Percentiles rank a stretch among this genome's conserved stretches.
Conservation (phyloP, 768 basidiomycete species). For the Coprinellus aureogranulatus region DNA sequence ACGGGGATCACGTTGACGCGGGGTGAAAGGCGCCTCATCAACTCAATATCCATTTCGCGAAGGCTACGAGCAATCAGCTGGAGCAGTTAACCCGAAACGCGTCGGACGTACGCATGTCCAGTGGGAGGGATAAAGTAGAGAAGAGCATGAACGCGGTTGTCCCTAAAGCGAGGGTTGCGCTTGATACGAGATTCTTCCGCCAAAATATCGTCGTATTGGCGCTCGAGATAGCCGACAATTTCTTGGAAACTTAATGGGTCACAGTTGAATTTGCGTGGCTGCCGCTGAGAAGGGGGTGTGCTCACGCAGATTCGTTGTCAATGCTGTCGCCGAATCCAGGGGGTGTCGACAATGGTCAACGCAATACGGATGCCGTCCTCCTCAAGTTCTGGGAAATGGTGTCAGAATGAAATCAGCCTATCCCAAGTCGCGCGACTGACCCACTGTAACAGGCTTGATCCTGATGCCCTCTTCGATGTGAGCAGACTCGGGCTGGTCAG, state of each 20-base stretch:
- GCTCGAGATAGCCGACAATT: slow-evolving; percentile 93
- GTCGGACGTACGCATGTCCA: slow-evolving; percentile 80
- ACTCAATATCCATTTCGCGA: slow-evolving; percentile 97
- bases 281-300: slow-evolving; percentile 11
- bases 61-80: slow-evolving; percentile 44
- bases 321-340: slow-evolving; percentile 99
- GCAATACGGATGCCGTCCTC: slow-evolving; percentile 98
- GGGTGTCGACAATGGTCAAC: slow-evolving; percentile 95
- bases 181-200: slow-evolving; percentile 99
- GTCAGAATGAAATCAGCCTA: slow-evolving; percentile 5
- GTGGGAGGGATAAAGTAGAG: slow-evolving; percentile 99
- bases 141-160: slow-evolving; percentile 94
- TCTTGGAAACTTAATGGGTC: slow-evolving; percentile 76
- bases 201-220: slow-evolving; percentile 98
- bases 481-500: slow-evolving; percentile 81
- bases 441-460: slow-evolving; percentile 93
- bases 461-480: slow-evolving; percentile 92
- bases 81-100: background rate
- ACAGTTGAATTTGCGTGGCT: background rate
- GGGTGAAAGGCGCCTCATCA: slow-evolving; percentile 96
- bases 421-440: slow-evolving; percentile 42
- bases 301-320: slow-evolving; percentile 97
- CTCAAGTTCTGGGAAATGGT: slow-evolving; percentile 71
- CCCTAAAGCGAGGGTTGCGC: slow-evolving; percentile 98
- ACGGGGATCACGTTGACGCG: slow-evolving; percentile 99